These are phyloP conservation scores for Candida pseudofarinosa DNA, from an alignment of 805 yeast species.

Conservation along the genomic window DNA sequence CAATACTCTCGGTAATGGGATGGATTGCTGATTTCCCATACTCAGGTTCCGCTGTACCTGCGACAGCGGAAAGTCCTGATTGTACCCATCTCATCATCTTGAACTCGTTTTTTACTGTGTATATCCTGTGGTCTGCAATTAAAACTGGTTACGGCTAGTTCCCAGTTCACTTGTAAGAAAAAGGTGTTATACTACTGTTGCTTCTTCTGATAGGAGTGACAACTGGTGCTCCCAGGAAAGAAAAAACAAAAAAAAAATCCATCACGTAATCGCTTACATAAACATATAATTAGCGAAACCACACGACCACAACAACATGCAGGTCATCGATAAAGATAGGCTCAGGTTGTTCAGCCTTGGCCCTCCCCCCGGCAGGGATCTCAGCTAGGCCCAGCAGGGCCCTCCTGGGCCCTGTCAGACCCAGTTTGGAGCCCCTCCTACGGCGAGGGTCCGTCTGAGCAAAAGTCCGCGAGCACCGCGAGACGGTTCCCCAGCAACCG, in stretches of 20 bases:
- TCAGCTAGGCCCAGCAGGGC: no score
- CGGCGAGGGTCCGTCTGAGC: no score
- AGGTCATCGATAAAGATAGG: background rate
- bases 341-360: background rate
- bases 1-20: slow-evolving; percentile 63
- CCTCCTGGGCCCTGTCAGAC: no score
- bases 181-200: background rate
- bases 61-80: slow-evolving; percentile 85
- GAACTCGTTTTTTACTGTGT: background rate
- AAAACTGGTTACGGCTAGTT: background rate
- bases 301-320: background rate
- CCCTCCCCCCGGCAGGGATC: no score
- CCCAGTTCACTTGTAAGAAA: background rate
- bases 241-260: background rate
- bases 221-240: background rate
- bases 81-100: slow-evolving; percentile 78
- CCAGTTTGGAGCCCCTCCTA: no score
- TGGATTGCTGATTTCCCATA: slow-evolving; percentile 91
- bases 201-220: background rate
- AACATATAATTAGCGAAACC: background rate
- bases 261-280: background rate
- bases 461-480: no score
- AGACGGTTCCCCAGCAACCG: no score
- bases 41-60: slow-evolving; percentile 97
- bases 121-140: background rate